Evolutionary conservation across 306 rosid species (phyloP), one percentile per base, ranked within the genome.

Genomic region (Hylodesmum podocarpum): DNA sequence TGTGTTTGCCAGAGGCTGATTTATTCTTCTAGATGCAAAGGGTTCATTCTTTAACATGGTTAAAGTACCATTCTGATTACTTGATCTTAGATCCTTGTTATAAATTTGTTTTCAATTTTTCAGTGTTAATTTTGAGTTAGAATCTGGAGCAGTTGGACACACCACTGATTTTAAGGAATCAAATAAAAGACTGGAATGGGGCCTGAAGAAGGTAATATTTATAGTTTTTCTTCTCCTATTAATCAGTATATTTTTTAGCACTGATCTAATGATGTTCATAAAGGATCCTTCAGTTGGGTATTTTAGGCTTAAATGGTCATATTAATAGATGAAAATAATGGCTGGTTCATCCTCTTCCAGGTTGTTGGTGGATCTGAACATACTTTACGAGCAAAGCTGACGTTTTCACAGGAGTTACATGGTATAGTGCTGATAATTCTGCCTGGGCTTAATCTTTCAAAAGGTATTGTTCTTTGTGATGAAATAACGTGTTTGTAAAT

Each of bases 281-380:
- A 44, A 58, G 67, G 34, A 36, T 40, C 29, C 40, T 54, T 82
- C 14, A 49, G 43, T 75, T 72, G 19, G 58, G 24, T 68, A 54
- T 58, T 85, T 59, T 65, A 24, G 16, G 79, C n/a, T 37, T 18
- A 39, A 63, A 41, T 12, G 39, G 57, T 49, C 40, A 47, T 49
- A 18, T 70, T 29, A 33, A n/a, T 36, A 40, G 58, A 19, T 63
- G 64, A 47, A 76, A 29, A 68, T 81, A 66, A 49, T 84, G 62
- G 70, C 12, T 6, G 53, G 6, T 80, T 65, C 31, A n/a, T 81
- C 72, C 24, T 72, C 40, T 81, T 81, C 78, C 79, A 96, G 99
- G 86, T 91, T 82, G 94, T 82, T 78, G 99, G 99, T 83, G 97
- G 99, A 77, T 89, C 98, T 63, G 98, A 96, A 77, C 97, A 88